Conservation (phyloP, 2,329 filamentous ascomycete species). For the Calycina herbarum region DNA sequence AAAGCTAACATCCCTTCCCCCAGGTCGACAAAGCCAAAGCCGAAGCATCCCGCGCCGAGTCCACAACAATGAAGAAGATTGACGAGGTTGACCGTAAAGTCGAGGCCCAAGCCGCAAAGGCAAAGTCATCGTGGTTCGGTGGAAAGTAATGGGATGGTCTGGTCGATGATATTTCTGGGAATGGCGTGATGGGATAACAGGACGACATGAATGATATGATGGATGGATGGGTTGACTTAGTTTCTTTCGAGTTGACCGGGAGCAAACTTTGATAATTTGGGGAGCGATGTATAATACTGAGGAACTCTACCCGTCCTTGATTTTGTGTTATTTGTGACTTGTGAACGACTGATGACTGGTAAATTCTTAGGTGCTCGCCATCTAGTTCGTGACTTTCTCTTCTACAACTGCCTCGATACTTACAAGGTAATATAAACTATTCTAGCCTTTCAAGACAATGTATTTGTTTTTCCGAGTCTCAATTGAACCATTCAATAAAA, state of each 20-base stretch:
- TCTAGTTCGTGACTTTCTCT: no score
- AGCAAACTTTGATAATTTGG: not conserved
- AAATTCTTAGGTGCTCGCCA: not conserved
- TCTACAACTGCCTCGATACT: no score
- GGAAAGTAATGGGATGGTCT: constrained; percentile 46
- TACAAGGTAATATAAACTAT: no score
- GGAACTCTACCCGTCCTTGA: not conserved
- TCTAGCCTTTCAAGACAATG: no score
- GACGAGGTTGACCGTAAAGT: constrained; percentile 83
- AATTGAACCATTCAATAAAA: no score
- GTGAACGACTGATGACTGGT: not conserved
- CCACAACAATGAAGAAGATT: constrained; percentile 69
- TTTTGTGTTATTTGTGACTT: not conserved
- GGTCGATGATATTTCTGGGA: not conserved
- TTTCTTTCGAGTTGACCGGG: not conserved
- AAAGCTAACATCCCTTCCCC: not conserved
- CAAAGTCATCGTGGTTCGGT: constrained; percentile 90
- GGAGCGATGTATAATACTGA: constrained; percentile 3
- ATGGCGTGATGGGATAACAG: constrained; percentile 1
- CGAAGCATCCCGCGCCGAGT: constrained; percentile 61
- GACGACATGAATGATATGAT: not conserved
- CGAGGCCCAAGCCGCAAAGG: constrained; percentile 74
- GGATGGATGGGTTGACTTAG: not conserved
- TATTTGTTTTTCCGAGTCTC: no score
- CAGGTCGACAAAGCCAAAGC: constrained; percentile 64